Evolutionary conservation across 1,139 yeast species (phyloP).

Genomic region (Petasospora rhodanensis): DNA sequence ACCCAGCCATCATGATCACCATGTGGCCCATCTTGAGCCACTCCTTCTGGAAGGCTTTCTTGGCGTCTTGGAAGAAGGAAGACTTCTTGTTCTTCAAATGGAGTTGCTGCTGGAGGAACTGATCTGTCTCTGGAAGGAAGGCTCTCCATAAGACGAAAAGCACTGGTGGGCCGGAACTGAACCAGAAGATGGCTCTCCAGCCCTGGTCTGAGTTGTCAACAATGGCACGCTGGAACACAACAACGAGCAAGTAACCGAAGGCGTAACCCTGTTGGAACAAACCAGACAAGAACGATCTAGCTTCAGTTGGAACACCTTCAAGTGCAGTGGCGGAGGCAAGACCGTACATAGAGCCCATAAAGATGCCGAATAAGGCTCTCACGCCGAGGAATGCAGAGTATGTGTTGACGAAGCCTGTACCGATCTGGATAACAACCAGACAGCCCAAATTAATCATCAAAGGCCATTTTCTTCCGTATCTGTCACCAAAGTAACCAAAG

Average conservation of each 20-base stretch:
- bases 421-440: constrained; percentile 59
- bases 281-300: constrained; percentile 59
- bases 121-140: constrained; percentile 55
- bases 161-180: constrained; percentile 66
- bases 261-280: constrained; percentile 71
- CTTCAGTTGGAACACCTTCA: constrained; percentile 52
- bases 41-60: constrained; percentile 32
- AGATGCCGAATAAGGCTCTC: constrained; percentile 63
- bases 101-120: constrained; percentile 36
- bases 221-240: constrained; percentile 59
- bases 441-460: constrained; percentile 48
- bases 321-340: constrained; percentile 63
- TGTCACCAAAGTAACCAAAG: constrained; percentile 64
- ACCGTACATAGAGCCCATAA: constrained; percentile 72
- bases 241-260: constrained; percentile 62
- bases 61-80: constrained; percentile 24
- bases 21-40: constrained; percentile 46
- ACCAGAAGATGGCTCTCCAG: constrained; percentile 82
- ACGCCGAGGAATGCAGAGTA: constrained; percentile 64
- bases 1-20: constrained; percentile 56
- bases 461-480: constrained; percentile 72
- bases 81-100: constrained; percentile 28
- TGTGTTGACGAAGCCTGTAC: constrained; percentile 66
- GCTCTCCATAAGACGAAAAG: constrained; percentile 52
- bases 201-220: constrained; percentile 41